phyloP scores from a whole-genome alignment of 2,329 filamentous ascomycete species.

The Aspergillus costaricaensis region DNA sequence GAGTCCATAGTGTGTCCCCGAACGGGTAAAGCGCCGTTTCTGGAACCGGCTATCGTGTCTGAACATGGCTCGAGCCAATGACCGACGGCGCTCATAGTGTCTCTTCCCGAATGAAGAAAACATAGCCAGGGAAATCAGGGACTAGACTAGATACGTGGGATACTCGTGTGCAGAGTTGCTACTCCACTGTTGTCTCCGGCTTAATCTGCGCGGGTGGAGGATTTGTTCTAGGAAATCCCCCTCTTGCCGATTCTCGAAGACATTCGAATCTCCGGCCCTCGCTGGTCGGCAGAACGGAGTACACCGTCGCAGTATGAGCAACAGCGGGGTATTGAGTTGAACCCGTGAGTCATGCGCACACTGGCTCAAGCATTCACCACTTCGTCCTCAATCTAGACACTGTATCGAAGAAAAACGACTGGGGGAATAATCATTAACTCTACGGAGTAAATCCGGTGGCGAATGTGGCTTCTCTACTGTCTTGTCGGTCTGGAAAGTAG shows the following conservation, averaged over 20 bases:
- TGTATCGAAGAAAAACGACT: not conserved
- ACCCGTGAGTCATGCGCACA: not conserved
- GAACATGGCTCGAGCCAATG: not conserved
- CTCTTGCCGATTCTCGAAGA: not conserved
- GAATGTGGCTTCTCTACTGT: not conserved
- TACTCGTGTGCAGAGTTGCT: constrained; percentile 1
- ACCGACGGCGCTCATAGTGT: not conserved
- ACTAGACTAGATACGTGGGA: constrained; percentile 1
- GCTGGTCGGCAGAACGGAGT: not conserved
- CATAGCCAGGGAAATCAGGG: not conserved
- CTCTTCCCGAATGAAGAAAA: not conserved
- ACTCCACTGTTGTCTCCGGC: not conserved
- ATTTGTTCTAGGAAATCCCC: not conserved
- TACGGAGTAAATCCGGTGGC: not conserved
- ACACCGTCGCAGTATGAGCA: not conserved
- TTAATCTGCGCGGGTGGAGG: not conserved
- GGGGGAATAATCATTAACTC: not conserved
- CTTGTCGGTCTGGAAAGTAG: not conserved
- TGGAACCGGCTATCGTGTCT: constrained; percentile 1
- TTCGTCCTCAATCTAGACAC: not conserved
- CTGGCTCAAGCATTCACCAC: too few relatives aligned
- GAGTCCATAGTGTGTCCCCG: constrained; percentile 1
- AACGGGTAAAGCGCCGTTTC: constrained; percentile 1
- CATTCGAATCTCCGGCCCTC: not conserved
- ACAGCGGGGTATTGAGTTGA: not conserved